These are phyloP conservation scores for Chaetomiaceae sp. DNA, from an alignment of 2,329 filamentous ascomycete genomes.

Conservation along the genomic window DNA sequence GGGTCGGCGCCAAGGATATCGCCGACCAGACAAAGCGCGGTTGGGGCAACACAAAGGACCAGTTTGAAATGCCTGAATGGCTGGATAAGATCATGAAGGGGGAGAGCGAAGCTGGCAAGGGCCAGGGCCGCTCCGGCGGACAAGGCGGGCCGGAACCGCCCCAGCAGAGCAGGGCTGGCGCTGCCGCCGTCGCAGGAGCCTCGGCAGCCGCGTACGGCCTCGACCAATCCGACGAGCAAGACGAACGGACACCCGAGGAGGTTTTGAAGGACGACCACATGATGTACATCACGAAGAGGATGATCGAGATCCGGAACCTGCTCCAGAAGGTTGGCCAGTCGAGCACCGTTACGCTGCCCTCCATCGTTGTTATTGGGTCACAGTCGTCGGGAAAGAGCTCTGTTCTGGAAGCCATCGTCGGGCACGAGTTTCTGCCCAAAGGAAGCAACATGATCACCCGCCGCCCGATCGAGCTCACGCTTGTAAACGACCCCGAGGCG, in stretches of 20 bases:
- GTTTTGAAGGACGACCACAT: conserved; percentile 90
- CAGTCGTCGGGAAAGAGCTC: conserved; percentile 98
- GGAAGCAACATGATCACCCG: conserved; percentile 99
- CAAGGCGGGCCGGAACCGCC: conserved; percentile 48
- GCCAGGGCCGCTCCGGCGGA: conserved; percentile 43
- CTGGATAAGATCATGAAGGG: conserved; percentile 65
- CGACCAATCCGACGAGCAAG: conserved; percentile 56
- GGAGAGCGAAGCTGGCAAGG: conserved; percentile 55
- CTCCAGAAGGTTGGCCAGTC: conserved; percentile 90
- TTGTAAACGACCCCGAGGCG: conserved; percentile 89
- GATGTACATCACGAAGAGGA: conserved; percentile 98
- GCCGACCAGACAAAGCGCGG: conserved; percentile 74
- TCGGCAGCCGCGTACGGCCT: conserved; percentile 76
- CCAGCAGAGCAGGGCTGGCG: conserved; percentile 53
- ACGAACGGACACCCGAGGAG: conserved; percentile 56
- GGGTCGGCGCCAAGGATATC: conserved; percentile 67
- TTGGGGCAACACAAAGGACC: conserved; percentile 79
- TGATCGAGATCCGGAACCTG: conserved; percentile 97
- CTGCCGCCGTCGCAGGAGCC: conserved; percentile 62
- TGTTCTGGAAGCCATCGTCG: conserved; percentile 92
- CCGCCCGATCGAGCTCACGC: conserved; percentile 88
- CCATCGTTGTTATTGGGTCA: conserved; percentile 98
- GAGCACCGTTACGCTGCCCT: conserved; percentile 79
- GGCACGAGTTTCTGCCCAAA: conserved; percentile 95
- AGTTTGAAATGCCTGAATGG: conserved; percentile 69